phyloP scores from a whole-genome alignment of 768 basidiomycete species.

The Cystofilobasidium bisporidii region DNA sequence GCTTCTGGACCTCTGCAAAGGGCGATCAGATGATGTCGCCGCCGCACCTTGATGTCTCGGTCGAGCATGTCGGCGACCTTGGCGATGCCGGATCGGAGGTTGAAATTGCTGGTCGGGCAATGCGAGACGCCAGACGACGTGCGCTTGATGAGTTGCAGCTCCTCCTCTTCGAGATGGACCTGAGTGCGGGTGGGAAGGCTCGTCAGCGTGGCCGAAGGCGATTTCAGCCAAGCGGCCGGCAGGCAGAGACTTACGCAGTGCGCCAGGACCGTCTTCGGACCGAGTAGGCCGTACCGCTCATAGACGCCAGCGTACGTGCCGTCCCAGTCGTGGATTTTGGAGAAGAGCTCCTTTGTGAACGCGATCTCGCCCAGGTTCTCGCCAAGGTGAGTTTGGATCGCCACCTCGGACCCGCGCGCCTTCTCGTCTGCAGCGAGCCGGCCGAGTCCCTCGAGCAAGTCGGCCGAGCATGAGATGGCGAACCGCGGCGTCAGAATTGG shows the following conservation, averaged over 20 bases:
- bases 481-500: slow-evolving; percentile 94
- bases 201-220: background rate
- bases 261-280: slow-evolving; percentile 71
- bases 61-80: slow-evolving; percentile 71
- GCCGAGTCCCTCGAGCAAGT: slow-evolving; percentile 58
- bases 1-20: too few relatives aligned
- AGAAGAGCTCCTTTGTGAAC: slow-evolving; percentile 53
- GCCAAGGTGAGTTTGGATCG: slow-evolving; percentile 85
- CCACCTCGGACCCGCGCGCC: slow-evolving; percentile 50
- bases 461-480: slow-evolving; percentile 72
- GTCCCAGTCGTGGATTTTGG: slow-evolving; percentile 8
- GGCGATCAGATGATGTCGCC: too few relatives aligned
- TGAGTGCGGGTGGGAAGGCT: background rate
- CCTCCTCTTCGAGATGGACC: slow-evolving; percentile 56
- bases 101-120: slow-evolving; percentile 81
- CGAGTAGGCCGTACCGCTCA: slow-evolving; percentile 63
- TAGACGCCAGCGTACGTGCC: slow-evolving; percentile 48
- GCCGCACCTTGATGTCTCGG: slow-evolving; percentile 66
- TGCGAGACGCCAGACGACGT: slow-evolving; percentile 71
- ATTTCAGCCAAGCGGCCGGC: background rate
- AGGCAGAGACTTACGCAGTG: slow-evolving; percentile 64
- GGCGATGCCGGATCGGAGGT: slow-evolving; percentile 75
- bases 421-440: slow-evolving; percentile 46
- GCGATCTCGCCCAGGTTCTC: slow-evolving; percentile 70
- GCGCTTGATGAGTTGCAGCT: slow-evolving; percentile 60